A percentile compares a stretch with the other conserved stretches of the same genome.
Conservation (phyloP, 2,329 filamentous ascomycete genomes). For the Ophiosphaerella korrae region DNA sequence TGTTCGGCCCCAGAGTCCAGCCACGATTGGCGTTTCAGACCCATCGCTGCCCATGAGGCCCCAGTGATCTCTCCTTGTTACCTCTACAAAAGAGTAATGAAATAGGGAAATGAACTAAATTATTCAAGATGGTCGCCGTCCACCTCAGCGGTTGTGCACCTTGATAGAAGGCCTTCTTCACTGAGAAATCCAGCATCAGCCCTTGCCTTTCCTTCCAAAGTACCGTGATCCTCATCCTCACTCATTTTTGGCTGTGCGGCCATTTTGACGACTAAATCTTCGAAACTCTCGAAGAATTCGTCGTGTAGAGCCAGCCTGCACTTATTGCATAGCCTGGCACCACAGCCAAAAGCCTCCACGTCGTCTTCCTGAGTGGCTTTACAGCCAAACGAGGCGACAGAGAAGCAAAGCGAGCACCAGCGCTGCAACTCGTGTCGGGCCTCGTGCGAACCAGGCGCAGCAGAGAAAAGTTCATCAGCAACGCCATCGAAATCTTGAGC, state of each 20-base stretch:
- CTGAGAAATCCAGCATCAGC: constrained; percentile 38
- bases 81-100: too few species aligned
- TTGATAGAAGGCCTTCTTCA: constrained; percentile 26
- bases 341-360: constrained; percentile 27
- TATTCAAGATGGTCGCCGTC: neutral
- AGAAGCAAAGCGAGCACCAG: constrained; percentile 42
- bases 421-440: constrained; percentile 22
- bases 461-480: constrained; percentile 14
- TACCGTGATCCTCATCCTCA: constrained; percentile 8
- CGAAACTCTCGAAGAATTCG: constrained; percentile 5
- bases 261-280: constrained; percentile 16
- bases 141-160: constrained; percentile 6
- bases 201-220: constrained; percentile 8
- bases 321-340: constrained; percentile 28
- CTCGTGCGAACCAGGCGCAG: constrained; percentile 8
- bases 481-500: constrained; percentile 11
- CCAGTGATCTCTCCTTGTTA: too few species aligned
- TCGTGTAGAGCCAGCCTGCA: constrained; percentile 20
- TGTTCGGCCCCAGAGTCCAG: too few species aligned
- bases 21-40: too few species aligned
- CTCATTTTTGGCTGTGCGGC: constrained; percentile 24
- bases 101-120: too few species aligned
- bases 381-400: constrained; percentile 23
- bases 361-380: constrained; percentile 14
- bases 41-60: too few species aligned